These are phyloP conservation scores for Aphanomyces stellatus DNA, from an alignment of 352 stramenopile genomes.

Conservation along the genomic window DNA sequence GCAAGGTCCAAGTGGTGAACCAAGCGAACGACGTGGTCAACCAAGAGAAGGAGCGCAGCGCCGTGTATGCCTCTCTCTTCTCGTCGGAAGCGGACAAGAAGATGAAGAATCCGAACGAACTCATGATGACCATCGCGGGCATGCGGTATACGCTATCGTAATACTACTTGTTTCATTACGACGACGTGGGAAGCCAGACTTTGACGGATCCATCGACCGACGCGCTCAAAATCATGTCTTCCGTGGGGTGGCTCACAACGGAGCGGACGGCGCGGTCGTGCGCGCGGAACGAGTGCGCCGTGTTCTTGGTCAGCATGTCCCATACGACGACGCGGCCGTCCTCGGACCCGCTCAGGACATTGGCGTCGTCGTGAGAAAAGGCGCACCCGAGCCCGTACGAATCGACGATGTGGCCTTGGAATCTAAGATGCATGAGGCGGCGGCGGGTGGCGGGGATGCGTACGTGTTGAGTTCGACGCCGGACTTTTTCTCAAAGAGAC, in stretches of 20 bases:
- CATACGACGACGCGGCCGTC: conserved; percentile 58
- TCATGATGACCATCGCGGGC: conserved; percentile 78
- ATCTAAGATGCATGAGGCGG: conserved; percentile 26
- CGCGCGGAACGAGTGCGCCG: conserved; percentile 32
- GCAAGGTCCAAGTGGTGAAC: conserved; percentile 36
- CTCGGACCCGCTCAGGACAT: conserved; percentile 66
- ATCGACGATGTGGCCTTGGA: conserved; percentile 48
- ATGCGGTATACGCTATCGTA: conserved; percentile 81
- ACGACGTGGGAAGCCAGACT: conserved; percentile 43
- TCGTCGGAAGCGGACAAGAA: conserved; percentile 56
- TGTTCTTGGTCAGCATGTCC: conserved; percentile 28
- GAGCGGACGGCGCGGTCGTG: conserved; percentile 58
- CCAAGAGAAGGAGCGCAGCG: conserved; percentile 62
- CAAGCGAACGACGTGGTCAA: conserved; percentile 46
- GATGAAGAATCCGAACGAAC: conserved; percentile 60
- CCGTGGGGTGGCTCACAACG: conserved; percentile 51
- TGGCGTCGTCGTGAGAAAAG: conserved; percentile 57
- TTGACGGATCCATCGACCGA: conserved; percentile 57
- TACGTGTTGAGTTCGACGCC: conserved; percentile 70
- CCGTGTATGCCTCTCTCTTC: conserved; percentile 78
- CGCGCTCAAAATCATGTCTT: conserved; percentile 51
- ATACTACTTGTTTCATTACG: background rate
- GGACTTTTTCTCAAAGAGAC: conserved; percentile 58
- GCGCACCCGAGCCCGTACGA: conserved; percentile 62
- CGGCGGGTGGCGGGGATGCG: background rate